A percentile compares a stretch with the other conserved stretches of the same genome.
Evolutionary conservation across 768 basidiomycete species (phyloP).

Genomic region (Calocybe cyanea): DNA sequence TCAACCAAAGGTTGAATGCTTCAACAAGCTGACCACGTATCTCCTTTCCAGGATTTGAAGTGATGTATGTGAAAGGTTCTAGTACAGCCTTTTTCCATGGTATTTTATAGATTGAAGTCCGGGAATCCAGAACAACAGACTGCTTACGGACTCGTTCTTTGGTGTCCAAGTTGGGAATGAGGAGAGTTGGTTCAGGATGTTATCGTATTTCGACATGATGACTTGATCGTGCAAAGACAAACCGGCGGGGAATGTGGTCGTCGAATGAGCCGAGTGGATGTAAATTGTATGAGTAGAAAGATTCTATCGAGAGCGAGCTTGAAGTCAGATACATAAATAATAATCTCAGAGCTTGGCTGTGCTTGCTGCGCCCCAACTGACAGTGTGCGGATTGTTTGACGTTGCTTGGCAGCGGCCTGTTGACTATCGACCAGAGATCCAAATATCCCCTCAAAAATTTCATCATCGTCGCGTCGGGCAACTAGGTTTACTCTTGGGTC

Average conservation of each 20-base stretch:
- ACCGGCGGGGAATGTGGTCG: too few relatives aligned
- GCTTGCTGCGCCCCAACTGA: too few relatives aligned
- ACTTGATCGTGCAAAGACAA: too few relatives aligned
- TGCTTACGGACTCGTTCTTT: conserved; percentile 29
- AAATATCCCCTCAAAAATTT: conserved; percentile 9
- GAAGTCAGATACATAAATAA: too few relatives aligned
- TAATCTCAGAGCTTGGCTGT: too few relatives aligned
- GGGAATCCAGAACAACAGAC: background rate
- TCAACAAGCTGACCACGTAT: conserved; percentile 83
- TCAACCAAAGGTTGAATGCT: conserved; percentile 91
- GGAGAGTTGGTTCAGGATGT: conserved; percentile 31
- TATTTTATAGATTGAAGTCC: background rate
- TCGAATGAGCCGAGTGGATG: too few relatives aligned
- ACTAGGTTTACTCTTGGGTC: too few relatives aligned
- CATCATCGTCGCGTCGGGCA: too few relatives aligned
- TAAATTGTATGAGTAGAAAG: too few relatives aligned
- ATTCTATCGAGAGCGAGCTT: too few relatives aligned
- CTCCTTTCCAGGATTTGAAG: conserved; percentile 87
- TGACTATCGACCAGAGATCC: background rate
- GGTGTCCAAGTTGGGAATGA: conserved; percentile 32
- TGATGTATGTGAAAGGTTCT: conserved; percentile 86
- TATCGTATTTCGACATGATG: conserved; percentile 34
- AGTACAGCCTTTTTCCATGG: conserved; percentile 48
- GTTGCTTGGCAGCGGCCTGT: background rate
- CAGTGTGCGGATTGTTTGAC: conserved; percentile 2